Evolutionary conservation across 345 rosid genomes (phyloP).

Genomic region (Camelina hispida): DNA sequence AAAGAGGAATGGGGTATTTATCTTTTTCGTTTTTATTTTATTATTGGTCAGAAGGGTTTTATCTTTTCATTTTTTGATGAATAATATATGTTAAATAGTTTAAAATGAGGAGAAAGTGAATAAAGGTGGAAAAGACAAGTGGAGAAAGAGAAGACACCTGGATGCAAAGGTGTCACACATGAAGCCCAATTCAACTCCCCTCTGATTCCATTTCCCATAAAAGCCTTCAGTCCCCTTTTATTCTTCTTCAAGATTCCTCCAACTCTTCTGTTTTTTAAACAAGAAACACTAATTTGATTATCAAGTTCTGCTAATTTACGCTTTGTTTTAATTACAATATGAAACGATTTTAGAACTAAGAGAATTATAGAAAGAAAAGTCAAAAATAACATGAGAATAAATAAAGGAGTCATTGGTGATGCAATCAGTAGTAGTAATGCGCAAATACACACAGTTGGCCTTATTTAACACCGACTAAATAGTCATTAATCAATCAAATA

Average conservation of each 20-base stretch:
- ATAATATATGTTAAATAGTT: no score
- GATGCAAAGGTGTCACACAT: conserved; percentile 45
- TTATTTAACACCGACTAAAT: not conserved
- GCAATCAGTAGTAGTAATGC: not conserved
- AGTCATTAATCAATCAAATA: not conserved
- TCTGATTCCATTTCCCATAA: not conserved
- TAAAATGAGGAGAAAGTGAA: not conserved
- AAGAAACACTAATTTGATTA: not conserved
- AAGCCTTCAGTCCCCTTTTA: conserved; percentile 1
- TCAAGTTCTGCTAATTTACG: not conserved
- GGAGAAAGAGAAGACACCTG: conserved; percentile 27
- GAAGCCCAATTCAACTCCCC: conserved; percentile 22
- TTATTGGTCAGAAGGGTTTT: no score
- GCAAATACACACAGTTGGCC: conserved; percentile 4
- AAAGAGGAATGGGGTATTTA: not conserved
- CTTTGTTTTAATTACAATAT: no score
- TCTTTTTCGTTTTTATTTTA: no score
- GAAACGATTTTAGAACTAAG: not conserved
- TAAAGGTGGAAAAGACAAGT: conserved; percentile 32
- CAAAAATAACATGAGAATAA: conserved; percentile 5
- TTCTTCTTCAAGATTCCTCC: not conserved
- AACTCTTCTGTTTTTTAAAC: not conserved
- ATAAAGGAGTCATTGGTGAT: conserved; percentile 11
- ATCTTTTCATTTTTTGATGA: not conserved
- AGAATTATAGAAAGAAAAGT: not conserved